Percentiles rank a stretch among this genome's conserved stretches.
phyloP scores from a whole-genome alignment of 2,329 filamentous ascomycete genomes.

The Alternaria viburni region DNA sequence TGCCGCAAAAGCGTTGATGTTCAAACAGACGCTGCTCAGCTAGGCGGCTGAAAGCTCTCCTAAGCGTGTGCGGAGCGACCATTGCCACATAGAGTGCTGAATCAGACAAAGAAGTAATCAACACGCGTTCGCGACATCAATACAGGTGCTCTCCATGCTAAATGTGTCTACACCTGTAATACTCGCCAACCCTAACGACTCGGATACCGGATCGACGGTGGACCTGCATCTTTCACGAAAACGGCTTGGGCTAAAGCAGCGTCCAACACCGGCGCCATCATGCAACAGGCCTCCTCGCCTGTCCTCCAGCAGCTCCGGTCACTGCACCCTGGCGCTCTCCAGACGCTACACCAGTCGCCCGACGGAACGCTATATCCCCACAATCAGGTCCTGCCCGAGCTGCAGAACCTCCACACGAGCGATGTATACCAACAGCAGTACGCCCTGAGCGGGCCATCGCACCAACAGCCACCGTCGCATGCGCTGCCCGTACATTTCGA shows the following conservation, averaged over 20 bases:
- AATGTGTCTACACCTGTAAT: constrained; percentile 1
- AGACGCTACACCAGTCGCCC: constrained; percentile 38
- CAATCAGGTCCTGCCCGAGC: constrained; percentile 38
- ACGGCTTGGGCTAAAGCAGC: constrained; percentile 32
- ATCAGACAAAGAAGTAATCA: constrained; percentile 37
- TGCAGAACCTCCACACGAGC: constrained; percentile 50
- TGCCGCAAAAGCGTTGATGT: constrained; percentile 10
- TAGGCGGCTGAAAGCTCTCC: constrained; percentile 16
- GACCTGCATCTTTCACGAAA: constrained; percentile 10
- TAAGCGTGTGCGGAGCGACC: constrained; percentile 21
- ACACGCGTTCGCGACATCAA: constrained; percentile 17
- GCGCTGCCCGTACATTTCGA: constrained; percentile 42
- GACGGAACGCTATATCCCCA: constrained; percentile 32
- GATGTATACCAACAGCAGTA: constrained; percentile 30
- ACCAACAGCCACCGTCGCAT: constrained; percentile 27
- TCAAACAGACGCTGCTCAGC: constrained; percentile 6
- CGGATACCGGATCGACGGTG: constrained; percentile 5
- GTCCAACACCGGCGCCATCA: constrained; percentile 30
- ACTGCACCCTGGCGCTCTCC: constrained; percentile 35
- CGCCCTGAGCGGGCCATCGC: constrained; percentile 25
- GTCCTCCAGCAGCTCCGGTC: constrained; percentile 30
- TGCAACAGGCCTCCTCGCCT: constrained; percentile 26
- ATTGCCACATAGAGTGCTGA: constrained; percentile 30
- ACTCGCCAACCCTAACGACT: not conserved
- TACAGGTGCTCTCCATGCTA: constrained; percentile 1